These are phyloP conservation scores for Amanita brunnescens DNA, from an alignment of 768 basidiomycete species.

Conservation along the genomic window DNA sequence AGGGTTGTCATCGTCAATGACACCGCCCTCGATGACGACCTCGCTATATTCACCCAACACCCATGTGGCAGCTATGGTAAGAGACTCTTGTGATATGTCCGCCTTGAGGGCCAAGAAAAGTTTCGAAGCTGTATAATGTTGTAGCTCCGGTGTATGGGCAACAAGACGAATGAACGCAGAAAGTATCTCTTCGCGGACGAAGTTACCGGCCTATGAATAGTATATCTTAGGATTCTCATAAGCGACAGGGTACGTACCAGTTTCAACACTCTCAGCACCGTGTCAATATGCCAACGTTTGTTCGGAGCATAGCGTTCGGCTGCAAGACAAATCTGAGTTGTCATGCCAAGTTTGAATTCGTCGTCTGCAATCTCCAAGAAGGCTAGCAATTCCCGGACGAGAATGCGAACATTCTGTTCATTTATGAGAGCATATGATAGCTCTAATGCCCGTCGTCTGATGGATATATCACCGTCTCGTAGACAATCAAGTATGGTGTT, in stretches of 20 bases:
- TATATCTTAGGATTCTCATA: background rate
- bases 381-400: slow-evolving; percentile 86
- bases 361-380: slow-evolving; percentile 98
- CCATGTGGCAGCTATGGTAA: slow-evolving; percentile 92
- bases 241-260: slow-evolving; percentile 44
- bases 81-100: slow-evolving; percentile 94
- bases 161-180: slow-evolving; percentile 94
- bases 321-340: slow-evolving; percentile 92
- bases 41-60: slow-evolving; percentile 96
- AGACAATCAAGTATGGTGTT: slow-evolving; percentile 99
- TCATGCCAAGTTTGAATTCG: slow-evolving; percentile 97
- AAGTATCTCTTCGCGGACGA: slow-evolving; percentile 91
- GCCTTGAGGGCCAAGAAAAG: slow-evolving; percentile 79
- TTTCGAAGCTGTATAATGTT: slow-evolving; percentile 90
- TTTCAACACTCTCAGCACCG: slow-evolving; percentile 85
- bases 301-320: slow-evolving; percentile 97
- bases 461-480: slow-evolving; percentile 98
- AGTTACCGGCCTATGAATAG: slow-evolving; percentile 79
- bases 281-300: slow-evolving; percentile 99
- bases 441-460: slow-evolving; percentile 92
- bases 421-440: slow-evolving; percentile 96
- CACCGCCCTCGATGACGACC: slow-evolving; percentile 75
- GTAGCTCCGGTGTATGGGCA: slow-evolving; percentile 93
- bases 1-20: slow-evolving; percentile 65
- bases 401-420: slow-evolving; percentile 85